Base-by-base conservation (phyloP, 2,329 filamentous ascomycete species). In the Ophidiomyces ophidiicola region DNA sequence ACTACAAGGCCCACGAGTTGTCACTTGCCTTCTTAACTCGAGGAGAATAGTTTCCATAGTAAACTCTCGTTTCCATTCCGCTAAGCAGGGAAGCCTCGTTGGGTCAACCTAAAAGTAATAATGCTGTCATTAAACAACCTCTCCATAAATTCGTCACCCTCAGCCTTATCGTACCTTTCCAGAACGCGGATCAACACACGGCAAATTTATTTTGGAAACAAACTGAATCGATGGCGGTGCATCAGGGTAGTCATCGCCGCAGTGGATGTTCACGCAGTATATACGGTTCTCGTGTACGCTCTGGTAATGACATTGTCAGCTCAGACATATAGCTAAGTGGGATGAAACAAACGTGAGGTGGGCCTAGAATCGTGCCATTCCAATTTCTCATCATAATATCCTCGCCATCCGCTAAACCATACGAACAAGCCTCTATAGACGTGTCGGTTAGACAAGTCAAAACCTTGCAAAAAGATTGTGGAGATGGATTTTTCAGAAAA, bases 401-500 rank as follows among this genome's bases (percentile, higher is more conserved):
- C 57, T 94, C 87, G 33, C 83, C 80, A 60, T 96, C 86, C 48
- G 88, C 85, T 41, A 98, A 75, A 53, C 90, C 90, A 54, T 96
- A 96, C 31, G 90, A 96, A 68, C 88, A 96, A 46, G 87, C 87
- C 68, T 96, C 90, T 90, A n/a, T n/a, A n/a, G n/a, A n/a, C n/a
- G n/a, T n/a, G n/a, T n/a, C n/a, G n/a, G 51, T 41, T 31, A 43
- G 34, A 43, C 41, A 23, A 23, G 20, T 44, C 15, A 36, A 23
- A 4, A 36, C 34, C 19, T 11, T 15, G 3, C 20, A 20, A 12
- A 19, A 19, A n/a, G n/a, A n/a, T n/a, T n/a, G 2, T 34, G 5
- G 3, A 24, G 15, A 28, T 31, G 25, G 32, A 29, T 10, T 38
- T 21, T 32, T 24, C 25, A 26, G 10, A 25, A 34, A 19, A 26